These are phyloP conservation scores for Lathyrus aphaca DNA, from an alignment of 306 rosid species.

Conservation along the genomic window DNA sequence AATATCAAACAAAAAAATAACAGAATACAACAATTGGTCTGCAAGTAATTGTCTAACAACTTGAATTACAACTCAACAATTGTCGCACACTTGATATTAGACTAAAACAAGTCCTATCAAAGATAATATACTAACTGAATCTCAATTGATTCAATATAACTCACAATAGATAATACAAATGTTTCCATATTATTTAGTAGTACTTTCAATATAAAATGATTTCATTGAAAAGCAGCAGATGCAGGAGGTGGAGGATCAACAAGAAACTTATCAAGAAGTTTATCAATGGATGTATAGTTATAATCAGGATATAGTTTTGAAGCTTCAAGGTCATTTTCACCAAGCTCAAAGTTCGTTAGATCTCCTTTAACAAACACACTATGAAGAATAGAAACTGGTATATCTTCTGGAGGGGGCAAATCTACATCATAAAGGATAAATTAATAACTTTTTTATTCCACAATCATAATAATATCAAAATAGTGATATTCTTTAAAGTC, in stretches of 20 bases:
- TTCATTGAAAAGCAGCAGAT: conserved; percentile 45
- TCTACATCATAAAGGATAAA: conserved; percentile 34
- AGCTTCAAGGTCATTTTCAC: conserved; percentile 45
- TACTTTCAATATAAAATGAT: background rate
- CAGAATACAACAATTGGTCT: too few relatives aligned
- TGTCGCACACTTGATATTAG: background rate
- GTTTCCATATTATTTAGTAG: too few relatives aligned
- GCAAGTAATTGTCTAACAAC: too few relatives aligned
- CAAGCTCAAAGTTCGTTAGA: conserved; percentile 28
- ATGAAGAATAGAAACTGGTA: conserved; percentile 47
- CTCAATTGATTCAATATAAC: background rate
- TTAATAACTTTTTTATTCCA: too few relatives aligned
- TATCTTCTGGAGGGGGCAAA: conserved; percentile 45
- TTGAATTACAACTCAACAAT: too few relatives aligned
- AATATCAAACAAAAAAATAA: too few relatives aligned
- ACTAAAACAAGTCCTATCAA: background rate
- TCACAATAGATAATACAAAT: too few relatives aligned
- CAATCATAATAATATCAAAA: too few relatives aligned
- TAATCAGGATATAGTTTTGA: conserved; percentile 45
- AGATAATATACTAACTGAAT: background rate
- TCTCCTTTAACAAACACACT: conserved; percentile 49
- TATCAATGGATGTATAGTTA: conserved; percentile 35
- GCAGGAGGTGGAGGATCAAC: conserved; percentile 42
- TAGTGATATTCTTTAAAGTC: background rate
- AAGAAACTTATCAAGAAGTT: conserved; percentile 51